Evolutionary conservation across 2,329 filamentous ascomycete species (phyloP).

Genomic region (Cercospora janseana): DNA sequence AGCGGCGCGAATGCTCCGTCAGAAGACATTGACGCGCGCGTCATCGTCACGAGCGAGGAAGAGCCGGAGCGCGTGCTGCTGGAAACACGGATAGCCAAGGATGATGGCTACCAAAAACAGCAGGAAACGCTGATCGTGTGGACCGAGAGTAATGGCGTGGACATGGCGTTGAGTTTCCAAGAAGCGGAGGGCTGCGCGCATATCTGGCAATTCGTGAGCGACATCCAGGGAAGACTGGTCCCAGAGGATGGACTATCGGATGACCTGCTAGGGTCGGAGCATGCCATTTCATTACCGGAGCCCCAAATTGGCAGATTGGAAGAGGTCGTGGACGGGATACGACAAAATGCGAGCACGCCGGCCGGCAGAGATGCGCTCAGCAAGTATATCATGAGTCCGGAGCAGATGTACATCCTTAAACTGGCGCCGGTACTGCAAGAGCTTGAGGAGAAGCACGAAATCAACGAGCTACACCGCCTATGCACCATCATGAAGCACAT

Average conservation of each 20-base stretch:
- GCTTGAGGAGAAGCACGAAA: conserved; percentile 87
- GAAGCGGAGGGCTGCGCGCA: conserved; percentile 89
- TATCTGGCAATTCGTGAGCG: conserved; percentile 94
- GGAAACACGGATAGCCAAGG: conserved; percentile 85
- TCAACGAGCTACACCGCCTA: conserved; percentile 80
- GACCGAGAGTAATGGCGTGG: conserved; percentile 86
- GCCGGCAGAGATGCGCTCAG: conserved; percentile 79
- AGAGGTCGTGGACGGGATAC: conserved; percentile 83
- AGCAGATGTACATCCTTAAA: conserved; percentile 72
- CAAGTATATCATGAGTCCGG: conserved; percentile 79
- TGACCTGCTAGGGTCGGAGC: conserved; percentile 72
- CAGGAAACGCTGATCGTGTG: conserved; percentile 98
- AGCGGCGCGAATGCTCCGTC: conserved; percentile 48
- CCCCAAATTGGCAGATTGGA: conserved; percentile 78
- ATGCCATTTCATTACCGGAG: conserved; percentile 70
- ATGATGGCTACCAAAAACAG: conserved; percentile 97
- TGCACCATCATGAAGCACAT: conserved; percentile 98
- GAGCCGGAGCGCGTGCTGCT: conserved; percentile 78
- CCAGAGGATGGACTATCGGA: conserved; percentile 85
- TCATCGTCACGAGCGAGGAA: conserved; percentile 91
- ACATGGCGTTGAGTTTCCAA: conserved; percentile 98
- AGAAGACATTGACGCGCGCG: conserved; percentile 70
- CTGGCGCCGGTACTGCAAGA: conserved; percentile 81
- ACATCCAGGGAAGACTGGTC: conserved; percentile 71
- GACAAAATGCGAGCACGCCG: conserved; percentile 70